Conservation (phyloP, 106 monocot genomes). For the Allium fistulosum region DNA sequence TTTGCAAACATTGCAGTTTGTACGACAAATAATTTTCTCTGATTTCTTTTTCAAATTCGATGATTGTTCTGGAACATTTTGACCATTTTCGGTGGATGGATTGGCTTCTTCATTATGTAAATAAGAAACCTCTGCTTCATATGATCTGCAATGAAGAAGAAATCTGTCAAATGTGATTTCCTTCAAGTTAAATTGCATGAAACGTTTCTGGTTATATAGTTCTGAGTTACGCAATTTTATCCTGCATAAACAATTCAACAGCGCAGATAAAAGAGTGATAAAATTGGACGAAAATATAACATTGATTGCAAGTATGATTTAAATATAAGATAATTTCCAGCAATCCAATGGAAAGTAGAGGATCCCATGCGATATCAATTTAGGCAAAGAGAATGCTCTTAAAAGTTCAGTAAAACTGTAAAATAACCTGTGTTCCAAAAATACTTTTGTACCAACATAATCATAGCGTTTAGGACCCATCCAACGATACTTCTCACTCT, state of each 20-base stretch:
- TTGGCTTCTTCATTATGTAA: conserved; percentile 26
- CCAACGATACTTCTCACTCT: conserved; percentile 94
- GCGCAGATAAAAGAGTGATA: too few relatives aligned
- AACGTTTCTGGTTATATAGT: too few relatives aligned
- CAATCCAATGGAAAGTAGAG: background rate
- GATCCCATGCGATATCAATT: background rate
- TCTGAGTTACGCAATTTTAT: too few relatives aligned
- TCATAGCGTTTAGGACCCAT: conserved; percentile 97
- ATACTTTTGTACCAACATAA: conserved; percentile 88
- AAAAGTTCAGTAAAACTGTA: background rate
- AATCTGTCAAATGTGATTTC: background rate
- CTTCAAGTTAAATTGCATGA: background rate
- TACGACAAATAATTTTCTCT: conserved; percentile 33
- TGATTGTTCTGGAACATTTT: conserved; percentile 2
- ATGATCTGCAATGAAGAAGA: conserved; percentile 37
- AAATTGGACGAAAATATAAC: too few relatives aligned
- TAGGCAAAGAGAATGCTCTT: background rate
- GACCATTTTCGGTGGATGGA: conserved; percentile 3
- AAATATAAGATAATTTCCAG: too few relatives aligned
- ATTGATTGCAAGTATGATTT: too few relatives aligned
- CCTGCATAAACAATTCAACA: too few relatives aligned
- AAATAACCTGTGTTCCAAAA: conserved; percentile 76
- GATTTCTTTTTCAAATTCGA: conserved; percentile 12
- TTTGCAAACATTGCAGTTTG: conserved; percentile 51
- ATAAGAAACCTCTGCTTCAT: conserved; percentile 76